Evolutionary conservation across 2,329 filamentous ascomycete species (phyloP).

Genomic region (Arthrinium puccinioides): DNA sequence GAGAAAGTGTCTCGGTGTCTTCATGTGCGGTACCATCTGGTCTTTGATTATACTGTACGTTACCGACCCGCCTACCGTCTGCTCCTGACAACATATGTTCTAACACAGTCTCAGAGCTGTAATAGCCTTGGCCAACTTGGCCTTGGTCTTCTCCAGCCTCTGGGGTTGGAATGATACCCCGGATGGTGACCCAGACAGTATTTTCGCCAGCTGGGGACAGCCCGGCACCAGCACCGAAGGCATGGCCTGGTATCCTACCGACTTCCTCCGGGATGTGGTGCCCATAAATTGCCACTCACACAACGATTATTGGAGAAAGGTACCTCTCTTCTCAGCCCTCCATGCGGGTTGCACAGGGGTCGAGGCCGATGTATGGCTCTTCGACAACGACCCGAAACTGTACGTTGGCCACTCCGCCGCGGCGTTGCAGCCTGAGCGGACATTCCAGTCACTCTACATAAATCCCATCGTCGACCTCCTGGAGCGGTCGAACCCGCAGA

Average conservation of each 20-base stretch:
- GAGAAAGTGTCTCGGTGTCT: not conserved
- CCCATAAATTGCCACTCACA: constrained; percentile 59
- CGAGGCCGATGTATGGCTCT: constrained; percentile 64
- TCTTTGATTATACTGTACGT: constrained; percentile 28
- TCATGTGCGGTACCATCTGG: constrained; percentile 26
- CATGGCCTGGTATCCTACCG: constrained; percentile 38
- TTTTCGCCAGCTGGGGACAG: constrained; percentile 19
- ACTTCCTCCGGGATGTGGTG: constrained; percentile 44
- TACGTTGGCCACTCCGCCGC: constrained; percentile 57
- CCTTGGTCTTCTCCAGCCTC: constrained; percentile 21
- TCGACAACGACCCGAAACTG: constrained; percentile 38
- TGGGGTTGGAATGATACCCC: constrained; percentile 21
- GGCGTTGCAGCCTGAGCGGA: constrained; percentile 46
- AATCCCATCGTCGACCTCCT: constrained; percentile 55
- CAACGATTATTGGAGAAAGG: constrained; percentile 62
- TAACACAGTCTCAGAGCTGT: constrained; percentile 18
- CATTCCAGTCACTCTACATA: constrained; percentile 57
- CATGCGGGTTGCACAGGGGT: constrained; percentile 53
- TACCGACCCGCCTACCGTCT: not conserved
- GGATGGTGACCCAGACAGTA: constrained; percentile 18
- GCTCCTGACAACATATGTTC: not conserved
- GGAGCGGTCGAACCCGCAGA: constrained; percentile 40
- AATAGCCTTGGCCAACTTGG: constrained; percentile 24
- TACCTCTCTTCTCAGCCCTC: constrained; percentile 57
- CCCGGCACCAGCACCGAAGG: constrained; percentile 24